phyloP scores from a whole-genome alignment of 257 asterid genomes.

The Avicennia marina region DNA sequence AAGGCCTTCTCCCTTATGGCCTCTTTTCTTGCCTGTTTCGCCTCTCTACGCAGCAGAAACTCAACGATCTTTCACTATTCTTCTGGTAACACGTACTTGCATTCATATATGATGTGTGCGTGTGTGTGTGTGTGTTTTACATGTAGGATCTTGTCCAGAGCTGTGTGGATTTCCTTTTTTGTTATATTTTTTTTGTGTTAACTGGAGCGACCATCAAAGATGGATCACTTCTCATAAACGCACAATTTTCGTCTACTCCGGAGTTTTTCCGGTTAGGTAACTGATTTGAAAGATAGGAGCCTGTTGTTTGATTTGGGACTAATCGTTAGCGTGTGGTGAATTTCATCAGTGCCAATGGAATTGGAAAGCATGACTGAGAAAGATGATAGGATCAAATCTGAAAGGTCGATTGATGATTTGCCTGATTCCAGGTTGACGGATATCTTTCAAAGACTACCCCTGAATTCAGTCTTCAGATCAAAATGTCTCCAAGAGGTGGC shows the following conservation, averaged over 20 bases:
- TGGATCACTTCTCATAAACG: too few species aligned
- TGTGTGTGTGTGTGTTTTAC: too few species aligned
- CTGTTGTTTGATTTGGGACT: not conserved
- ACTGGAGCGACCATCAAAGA: too few species aligned
- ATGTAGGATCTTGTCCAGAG: too few species aligned
- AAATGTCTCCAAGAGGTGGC: conserved; percentile 20
- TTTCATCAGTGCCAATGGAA: conserved; percentile 13
- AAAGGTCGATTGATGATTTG: conserved; percentile 9
- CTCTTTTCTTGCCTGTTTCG: conserved; percentile 7
- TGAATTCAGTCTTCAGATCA: conserved; percentile 10
- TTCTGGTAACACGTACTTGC: conserved; percentile 5
- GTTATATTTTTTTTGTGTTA: too few species aligned
- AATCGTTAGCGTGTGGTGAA: not conserved
- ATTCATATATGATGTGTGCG: not conserved
- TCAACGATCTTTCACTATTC: conserved; percentile 16
- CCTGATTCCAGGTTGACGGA: conserved; percentile 12
- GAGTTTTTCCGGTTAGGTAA: not conserved
- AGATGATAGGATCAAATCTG: conserved; percentile 5
- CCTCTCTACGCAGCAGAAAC: not conserved
- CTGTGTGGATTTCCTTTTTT: too few species aligned
- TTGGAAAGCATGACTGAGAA: conserved; percentile 15
- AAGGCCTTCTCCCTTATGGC: not conserved
- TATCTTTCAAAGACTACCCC: conserved; percentile 10
- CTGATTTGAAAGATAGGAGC: not conserved
- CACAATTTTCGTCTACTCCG: too few species aligned